Conservation (phyloP, 805 yeast genomes). For the Clavispora vitiphila region DNA sequence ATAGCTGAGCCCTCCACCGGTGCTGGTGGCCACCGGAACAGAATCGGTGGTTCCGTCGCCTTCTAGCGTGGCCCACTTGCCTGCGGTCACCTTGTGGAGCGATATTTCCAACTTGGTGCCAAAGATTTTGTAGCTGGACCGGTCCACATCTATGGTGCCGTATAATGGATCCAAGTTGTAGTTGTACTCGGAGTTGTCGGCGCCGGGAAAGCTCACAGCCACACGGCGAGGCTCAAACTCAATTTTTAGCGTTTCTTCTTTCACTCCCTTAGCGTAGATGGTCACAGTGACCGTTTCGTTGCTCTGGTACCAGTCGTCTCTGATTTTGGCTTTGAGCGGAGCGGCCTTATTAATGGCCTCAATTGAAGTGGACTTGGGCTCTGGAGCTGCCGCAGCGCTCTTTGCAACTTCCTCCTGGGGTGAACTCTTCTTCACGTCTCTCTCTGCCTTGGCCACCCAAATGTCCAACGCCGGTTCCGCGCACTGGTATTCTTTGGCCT, state of each 20-base stretch:
- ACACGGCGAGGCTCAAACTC: conserved; percentile 34
- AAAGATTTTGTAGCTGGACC: conserved; percentile 47
- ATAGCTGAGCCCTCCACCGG: conserved; percentile 28
- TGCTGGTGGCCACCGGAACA: conserved; percentile 5
- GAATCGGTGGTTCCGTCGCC: conserved; percentile 15
- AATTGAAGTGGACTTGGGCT: conserved; percentile 20
- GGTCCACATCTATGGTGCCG: conserved; percentile 43
- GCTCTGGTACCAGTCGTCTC: conserved; percentile 59
- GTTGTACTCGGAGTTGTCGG: conserved; percentile 49
- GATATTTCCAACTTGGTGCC: conserved; percentile 71
- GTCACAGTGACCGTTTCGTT: conserved; percentile 53
- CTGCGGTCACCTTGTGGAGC: conserved; percentile 42
- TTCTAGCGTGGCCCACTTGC: conserved; percentile 56
- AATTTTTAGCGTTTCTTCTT: conserved; percentile 42
- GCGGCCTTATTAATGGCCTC: conserved; percentile 35
- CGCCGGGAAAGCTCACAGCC: conserved; percentile 43
- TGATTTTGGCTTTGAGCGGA: conserved; percentile 31
- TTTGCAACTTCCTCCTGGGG: neutral
- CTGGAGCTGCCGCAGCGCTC: neutral
- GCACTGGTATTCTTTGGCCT: conserved; percentile 39
- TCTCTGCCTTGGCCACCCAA: conserved; percentile 40
- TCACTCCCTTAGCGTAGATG: conserved; percentile 64
- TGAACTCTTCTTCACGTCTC: conserved; percentile 22
- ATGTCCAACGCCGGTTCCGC: conserved; percentile 43
- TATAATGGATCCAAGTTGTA: conserved; percentile 52